These are phyloP conservation scores for Telfairia occidentalis DNA, from an alignment of 331 rosid species.

Conservation along the genomic window DNA sequence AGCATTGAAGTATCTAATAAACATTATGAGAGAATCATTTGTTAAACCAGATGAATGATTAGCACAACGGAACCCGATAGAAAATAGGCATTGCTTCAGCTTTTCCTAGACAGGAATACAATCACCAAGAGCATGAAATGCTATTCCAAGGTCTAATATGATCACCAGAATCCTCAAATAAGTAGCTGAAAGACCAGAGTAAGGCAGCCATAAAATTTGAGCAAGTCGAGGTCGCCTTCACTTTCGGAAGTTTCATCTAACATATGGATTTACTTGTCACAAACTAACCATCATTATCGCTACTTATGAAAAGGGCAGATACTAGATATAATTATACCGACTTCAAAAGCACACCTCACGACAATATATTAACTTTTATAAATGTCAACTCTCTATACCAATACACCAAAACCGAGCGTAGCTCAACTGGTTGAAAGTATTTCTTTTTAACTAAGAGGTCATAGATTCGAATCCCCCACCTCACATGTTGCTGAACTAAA, in stretches of 20 bases:
- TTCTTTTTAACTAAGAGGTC: too few relatives aligned
- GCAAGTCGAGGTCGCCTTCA: neutral
- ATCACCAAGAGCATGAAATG: neutral
- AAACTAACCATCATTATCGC: too few relatives aligned
- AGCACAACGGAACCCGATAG: neutral
- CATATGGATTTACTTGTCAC: neutral
- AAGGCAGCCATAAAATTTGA: neutral
- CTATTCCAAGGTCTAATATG: neutral
- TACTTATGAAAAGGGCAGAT: too few relatives aligned
- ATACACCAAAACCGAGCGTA: too few relatives aligned
- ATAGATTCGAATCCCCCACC: too few relatives aligned
- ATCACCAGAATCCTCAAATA: neutral
- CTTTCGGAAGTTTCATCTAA: neutral
- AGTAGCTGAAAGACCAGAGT: neutral
- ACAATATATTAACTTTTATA: neutral
- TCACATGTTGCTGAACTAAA: too few relatives aligned
- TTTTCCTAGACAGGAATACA: neutral
- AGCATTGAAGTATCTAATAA: neutral
- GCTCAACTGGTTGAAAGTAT: too few relatives aligned
- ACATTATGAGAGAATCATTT: neutral
- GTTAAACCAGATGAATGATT: neutral
- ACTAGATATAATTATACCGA: neutral
- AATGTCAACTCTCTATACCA: neutral
- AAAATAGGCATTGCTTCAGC: neutral
- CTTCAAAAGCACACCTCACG: neutral